Evolutionary conservation across 73 alveolate species (phyloP), one percentile per base, ranked within the genome.

Genomic region (Tetrahymena borealis): DNA sequence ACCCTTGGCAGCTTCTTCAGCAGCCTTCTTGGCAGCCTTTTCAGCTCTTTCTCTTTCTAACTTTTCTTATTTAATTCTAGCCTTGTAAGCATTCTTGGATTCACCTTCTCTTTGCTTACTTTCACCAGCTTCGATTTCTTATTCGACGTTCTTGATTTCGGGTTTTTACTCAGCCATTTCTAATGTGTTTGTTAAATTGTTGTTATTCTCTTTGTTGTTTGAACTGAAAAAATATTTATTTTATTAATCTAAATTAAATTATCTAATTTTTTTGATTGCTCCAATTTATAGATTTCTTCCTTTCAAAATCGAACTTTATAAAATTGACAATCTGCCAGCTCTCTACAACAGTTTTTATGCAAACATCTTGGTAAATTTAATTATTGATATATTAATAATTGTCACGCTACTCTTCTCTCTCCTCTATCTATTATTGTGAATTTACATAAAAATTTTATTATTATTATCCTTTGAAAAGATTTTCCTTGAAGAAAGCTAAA

Each of bases 1-100:
- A 33, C 94, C 95, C 92, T 97, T 94, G 28, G 85, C 85, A 20
- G 85, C 85, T 60, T 60, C 85, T 60, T 60, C 85, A 60, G 85
- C 85, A 60, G 85, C 85, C 85, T 60, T 60, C 85, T 60, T 60
- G 31, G 85, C 85, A 60, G 85, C 85, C 85, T 60, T 60, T 60
- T 60, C 85, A 60, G 85, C 85, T 35, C 31, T 60, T 60, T 60
- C 85, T 35, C 28, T 60, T 60, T 60, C 85, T 60, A 60, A 60
- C 85, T 60, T 60, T 60, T 60, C 85, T 60, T 60, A 60, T 60
- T 60, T 60, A 24, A 60, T 13, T 60, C 85, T 60, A 35, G 85
- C 85, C 85, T 60, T 60, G 85, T 60, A 60, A 16, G 85, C 85
- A 35, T 60, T 60, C 85, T 60, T 60, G n/a, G 85, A 60, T 60